Percentiles rank a stretch among this genome's conserved stretches.
Evolutionary conservation across 257 asterid species (phyloP).

Genomic region (Solanum pimpinellifolium): DNA sequence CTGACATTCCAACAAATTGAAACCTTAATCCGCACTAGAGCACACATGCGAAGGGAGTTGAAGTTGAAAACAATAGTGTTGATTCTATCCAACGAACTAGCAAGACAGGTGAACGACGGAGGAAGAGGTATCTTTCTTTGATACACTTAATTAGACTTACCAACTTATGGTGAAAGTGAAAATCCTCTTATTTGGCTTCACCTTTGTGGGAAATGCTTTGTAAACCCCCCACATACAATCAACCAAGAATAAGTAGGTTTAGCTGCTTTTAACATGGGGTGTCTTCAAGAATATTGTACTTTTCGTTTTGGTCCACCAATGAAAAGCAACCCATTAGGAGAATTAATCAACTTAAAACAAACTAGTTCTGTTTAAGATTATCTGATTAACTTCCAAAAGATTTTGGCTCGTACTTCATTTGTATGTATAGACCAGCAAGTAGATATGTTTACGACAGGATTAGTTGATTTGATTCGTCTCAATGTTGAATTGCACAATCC

Average conservation of each 20-base stretch:
- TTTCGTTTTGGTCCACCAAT: neutral
- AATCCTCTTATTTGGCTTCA: neutral
- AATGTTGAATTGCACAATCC: neutral
- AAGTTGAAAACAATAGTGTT: neutral
- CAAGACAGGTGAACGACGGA: neutral
- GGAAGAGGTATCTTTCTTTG: neutral
- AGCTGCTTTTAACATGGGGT: neutral
- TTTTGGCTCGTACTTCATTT: neutral
- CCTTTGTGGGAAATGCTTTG: neutral
- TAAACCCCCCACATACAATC: neutral
- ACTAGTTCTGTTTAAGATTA: neutral
- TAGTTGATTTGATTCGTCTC: neutral
- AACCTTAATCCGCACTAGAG: neutral
- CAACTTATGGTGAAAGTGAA: neutral
- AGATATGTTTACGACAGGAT: neutral
- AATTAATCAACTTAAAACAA: neutral
- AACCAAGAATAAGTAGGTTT: neutral
- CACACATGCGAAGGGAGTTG: neutral
- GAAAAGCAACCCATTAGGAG: neutral
- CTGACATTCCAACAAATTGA: neutral
- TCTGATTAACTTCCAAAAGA: neutral
- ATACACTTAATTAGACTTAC: neutral
- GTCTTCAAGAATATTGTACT: neutral
- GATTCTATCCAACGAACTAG: neutral
- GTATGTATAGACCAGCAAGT: neutral